phyloP scores from a whole-genome alignment of 306 rosid species.

The Dryas drummondii region DNA sequence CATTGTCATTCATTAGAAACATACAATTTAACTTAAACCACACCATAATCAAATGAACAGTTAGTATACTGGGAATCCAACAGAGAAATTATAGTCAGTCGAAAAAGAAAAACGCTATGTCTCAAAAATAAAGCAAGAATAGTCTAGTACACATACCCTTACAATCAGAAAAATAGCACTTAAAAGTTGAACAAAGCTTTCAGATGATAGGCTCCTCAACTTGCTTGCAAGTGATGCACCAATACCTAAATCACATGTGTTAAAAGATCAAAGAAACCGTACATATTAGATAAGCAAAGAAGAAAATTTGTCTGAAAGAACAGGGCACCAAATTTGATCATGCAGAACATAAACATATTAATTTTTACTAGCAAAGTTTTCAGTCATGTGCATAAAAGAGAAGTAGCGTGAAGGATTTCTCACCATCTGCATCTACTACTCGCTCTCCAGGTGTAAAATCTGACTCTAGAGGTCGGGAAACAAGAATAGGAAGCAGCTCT shows the following conservation, averaged over 20 bases:
- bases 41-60: not conserved
- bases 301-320: not conserved
- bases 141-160: conserved; percentile 78
- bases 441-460: conserved; percentile 82
- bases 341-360: too few relatives aligned
- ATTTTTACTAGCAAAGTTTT: not conserved
- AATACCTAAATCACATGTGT: conserved; percentile 59
- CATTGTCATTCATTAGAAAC: not conserved
- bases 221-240: conserved; percentile 99
- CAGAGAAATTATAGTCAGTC: not conserved
- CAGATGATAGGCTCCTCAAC: conserved; percentile 89
- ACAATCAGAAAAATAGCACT: conserved; percentile 84
- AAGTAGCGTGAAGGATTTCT: conserved; percentile 41
- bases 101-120: too few relatives aligned
- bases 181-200: conserved; percentile 94
- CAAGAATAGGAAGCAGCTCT: conserved; percentile 88
- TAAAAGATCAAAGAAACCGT: not conserved
- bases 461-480: conserved; percentile 66
- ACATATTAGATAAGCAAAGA: conserved; percentile 26
- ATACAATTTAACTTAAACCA: not conserved
- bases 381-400: conserved; percentile 8
- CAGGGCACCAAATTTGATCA: not conserved
- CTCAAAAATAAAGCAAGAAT: not conserved
- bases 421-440: conserved; percentile 80
- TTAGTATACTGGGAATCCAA: not conserved